phyloP scores from a whole-genome alignment of 768 basidiomycete genomes.

The Ramaria sp. region DNA sequence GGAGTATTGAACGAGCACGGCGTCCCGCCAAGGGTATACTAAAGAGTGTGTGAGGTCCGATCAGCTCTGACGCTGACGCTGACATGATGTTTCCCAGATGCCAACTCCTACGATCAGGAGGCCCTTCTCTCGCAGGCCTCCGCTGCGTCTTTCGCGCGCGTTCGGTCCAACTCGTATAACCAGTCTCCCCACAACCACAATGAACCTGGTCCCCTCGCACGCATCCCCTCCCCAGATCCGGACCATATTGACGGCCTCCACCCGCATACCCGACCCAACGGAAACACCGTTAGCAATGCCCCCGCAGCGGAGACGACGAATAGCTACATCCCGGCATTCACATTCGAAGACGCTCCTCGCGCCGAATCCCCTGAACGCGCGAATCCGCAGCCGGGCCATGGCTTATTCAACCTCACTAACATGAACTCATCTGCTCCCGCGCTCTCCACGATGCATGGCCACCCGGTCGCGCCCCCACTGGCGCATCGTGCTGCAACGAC shows the following conservation, averaged over 20 bases:
- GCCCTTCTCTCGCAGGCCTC: conserved; percentile 33
- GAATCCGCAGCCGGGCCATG: conserved; percentile 32
- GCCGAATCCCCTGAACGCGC: conserved; percentile 25
- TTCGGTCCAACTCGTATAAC: conserved; percentile 75
- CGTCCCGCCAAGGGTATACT: conserved; percentile 76
- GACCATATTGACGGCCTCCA: conserved; percentile 83
- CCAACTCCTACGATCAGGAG: conserved; percentile 58
- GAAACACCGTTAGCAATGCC: no score
- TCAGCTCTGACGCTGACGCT: conserved; percentile 3
- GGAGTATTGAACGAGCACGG: conserved; percentile 57
- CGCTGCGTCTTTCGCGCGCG: conserved; percentile 36
- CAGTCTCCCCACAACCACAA: conserved; percentile 38
- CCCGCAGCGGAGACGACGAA: conserved; percentile 15
- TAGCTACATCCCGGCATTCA: conserved; percentile 41
- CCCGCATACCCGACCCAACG: conserved; percentile 31
- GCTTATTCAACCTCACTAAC: conserved; percentile 71
- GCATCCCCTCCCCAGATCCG: conserved; percentile 74
- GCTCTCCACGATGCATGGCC: conserved; percentile 44
- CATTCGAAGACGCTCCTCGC: conserved; percentile 39
- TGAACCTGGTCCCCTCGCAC: conserved; percentile 67
- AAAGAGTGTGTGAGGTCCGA: conserved; percentile 51
- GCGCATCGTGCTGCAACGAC: conserved; percentile 64
- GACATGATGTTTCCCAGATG: conserved; percentile 34
- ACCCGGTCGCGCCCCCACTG: conserved; percentile 34
- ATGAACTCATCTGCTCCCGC: conserved; percentile 86